Conservation (phyloP, 139 green algal species). For the Haematococcus lacustris region DNA sequence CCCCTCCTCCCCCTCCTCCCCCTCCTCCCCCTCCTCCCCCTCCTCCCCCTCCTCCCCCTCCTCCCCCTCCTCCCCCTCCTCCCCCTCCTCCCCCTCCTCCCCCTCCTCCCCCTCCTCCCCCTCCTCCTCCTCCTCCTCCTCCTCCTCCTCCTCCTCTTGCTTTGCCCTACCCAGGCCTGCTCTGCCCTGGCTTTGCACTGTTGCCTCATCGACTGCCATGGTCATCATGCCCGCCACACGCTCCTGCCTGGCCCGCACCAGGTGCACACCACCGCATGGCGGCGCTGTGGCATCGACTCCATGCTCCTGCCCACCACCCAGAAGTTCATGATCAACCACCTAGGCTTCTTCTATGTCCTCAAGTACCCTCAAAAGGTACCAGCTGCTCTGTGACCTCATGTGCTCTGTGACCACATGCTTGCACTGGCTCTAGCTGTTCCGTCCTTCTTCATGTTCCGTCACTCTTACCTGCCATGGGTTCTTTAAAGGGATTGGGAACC, state of each 20-base stretch:
- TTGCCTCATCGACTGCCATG: not conserved
- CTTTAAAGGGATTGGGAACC: not conserved
- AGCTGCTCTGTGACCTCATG: not conserved
- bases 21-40: not conserved
- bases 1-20: not conserved
- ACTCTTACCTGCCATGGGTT: not conserved
- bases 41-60: not conserved
- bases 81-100: not conserved
- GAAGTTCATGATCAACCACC: slow-evolving; percentile 43
- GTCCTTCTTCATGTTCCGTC: not conserved
- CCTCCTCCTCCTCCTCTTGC: too few relatives aligned
- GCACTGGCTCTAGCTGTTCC: not conserved
- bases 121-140: too few relatives aligned
- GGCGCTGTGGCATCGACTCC: slow-evolving; percentile 33
- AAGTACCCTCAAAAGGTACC: slow-evolving; percentile 35
- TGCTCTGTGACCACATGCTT: too few relatives aligned
- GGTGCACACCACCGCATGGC: slow-evolving; percentile 32
- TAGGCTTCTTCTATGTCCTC: slow-evolving; percentile 45
- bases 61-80: not conserved
- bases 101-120: not conserved
- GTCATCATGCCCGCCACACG: not conserved
- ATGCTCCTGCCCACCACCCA: slow-evolving; percentile 41
- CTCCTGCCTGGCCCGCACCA: slow-evolving; percentile 5
- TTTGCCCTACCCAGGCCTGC: too few relatives aligned
- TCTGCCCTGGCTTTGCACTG: not conserved